phyloP scores from a whole-genome alignment of 192 early-diverging fungal genomes.

The Entomortierella beljakovae region DNA sequence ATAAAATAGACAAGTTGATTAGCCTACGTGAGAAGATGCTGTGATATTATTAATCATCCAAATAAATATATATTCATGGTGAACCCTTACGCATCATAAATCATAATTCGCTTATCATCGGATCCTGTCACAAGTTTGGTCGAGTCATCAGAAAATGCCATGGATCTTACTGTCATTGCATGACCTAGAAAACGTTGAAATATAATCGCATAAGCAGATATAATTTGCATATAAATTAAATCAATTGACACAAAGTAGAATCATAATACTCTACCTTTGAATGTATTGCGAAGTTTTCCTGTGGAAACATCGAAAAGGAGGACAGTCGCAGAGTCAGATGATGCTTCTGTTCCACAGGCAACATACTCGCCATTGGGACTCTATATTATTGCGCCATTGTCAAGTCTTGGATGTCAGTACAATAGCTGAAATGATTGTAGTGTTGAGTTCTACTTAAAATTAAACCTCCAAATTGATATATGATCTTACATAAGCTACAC shows the following conservation, averaged over 20 bases:
- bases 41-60: too few relatives aligned
- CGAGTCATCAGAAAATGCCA: conserved; percentile 81
- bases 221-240: too few relatives aligned
- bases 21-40: background rate
- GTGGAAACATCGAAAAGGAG: conserved; percentile 78
- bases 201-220: background rate
- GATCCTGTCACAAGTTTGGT: conserved; percentile 75
- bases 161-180: conserved; percentile 78
- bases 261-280: conserved; percentile 54
- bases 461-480: too few relatives aligned
- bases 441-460: too few relatives aligned
- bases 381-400: conserved; percentile 55
- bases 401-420: too few relatives aligned
- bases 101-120: conserved; percentile 85
- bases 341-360: conserved; percentile 80
- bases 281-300: conserved; percentile 71
- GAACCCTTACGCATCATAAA: conserved; percentile 46
- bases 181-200: conserved; percentile 63
- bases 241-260: too few relatives aligned
- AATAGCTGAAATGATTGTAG: too few relatives aligned
- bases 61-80: too few relatives aligned
- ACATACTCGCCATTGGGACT: conserved; percentile 81
- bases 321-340: conserved; percentile 64
- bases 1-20: background rate
- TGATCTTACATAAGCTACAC: conserved; percentile 76